Percentiles rank a stretch among this genome's conserved stretches.
Evolutionary conservation across 352 stramenopile species (phyloP).

Genomic region (Phytophthora vignae): DNA sequence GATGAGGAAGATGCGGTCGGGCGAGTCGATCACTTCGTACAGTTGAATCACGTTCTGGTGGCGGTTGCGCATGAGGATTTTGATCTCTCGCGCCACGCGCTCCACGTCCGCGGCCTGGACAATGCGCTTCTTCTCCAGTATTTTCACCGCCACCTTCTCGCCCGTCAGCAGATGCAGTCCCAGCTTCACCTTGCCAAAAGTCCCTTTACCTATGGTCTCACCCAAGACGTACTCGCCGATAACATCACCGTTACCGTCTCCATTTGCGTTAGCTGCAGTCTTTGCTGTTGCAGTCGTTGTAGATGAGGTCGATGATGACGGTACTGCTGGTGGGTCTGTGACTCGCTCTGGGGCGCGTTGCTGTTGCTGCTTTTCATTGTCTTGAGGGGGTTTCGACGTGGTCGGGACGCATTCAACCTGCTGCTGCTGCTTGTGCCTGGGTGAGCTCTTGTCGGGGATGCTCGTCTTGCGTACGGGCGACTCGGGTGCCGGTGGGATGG

Average conservation of each 20-base stretch:
- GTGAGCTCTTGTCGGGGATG: conserved; percentile 30
- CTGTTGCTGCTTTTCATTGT: conserved; percentile 27
- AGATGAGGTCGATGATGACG: background rate
- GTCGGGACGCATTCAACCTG: conserved; percentile 15
- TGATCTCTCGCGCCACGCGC: conserved; percentile 93
- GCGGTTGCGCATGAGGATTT: conserved; percentile 93
- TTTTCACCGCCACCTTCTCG: conserved; percentile 93
- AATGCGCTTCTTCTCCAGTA: conserved; percentile 94
- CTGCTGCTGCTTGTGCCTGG: conserved; percentile 32
- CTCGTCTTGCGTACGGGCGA: conserved; percentile 23
- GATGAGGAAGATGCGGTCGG: conserved; percentile 90
- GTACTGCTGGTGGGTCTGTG: conserved; percentile 1
- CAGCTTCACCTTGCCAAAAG: conserved; percentile 94
- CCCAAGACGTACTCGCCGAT: conserved; percentile 92
- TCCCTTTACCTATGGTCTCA: conserved; percentile 93
- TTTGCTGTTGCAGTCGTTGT: conserved; percentile 6
- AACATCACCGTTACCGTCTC: conserved; percentile 46
- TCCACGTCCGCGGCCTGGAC: conserved; percentile 89
- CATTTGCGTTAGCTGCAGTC: conserved; percentile 1
- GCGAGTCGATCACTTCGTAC: conserved; percentile 71
- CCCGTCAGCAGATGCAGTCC: conserved; percentile 89
- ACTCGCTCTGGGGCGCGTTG: conserved; percentile 32
- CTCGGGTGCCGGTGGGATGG: conserved; percentile 22
- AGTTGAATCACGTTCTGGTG: conserved; percentile 93
- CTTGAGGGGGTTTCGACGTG: conserved; percentile 7